Evolutionary conservation across 139 green algal genomes (phyloP).

Genomic region (Micractinium sp.): DNA sequence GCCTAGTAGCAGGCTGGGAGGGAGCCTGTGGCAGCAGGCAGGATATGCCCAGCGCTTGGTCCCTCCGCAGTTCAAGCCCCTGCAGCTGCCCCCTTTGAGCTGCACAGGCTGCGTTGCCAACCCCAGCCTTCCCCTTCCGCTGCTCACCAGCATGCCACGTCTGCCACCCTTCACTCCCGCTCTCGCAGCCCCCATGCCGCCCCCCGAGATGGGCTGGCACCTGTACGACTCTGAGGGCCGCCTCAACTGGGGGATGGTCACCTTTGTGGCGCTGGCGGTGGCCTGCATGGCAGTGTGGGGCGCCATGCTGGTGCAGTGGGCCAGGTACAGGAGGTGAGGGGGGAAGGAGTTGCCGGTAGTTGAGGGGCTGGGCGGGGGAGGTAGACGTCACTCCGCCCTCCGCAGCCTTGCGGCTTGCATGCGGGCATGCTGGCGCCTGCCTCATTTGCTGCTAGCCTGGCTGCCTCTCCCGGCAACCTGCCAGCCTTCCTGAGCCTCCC

Average conservation of each 20-base stretch:
- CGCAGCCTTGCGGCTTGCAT: not conserved
- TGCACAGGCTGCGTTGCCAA: too few species aligned
- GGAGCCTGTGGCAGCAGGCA: not conserved
- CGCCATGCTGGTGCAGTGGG: slow-evolving; percentile 17
- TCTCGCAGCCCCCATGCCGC: not conserved
- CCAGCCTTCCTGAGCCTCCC: not conserved
- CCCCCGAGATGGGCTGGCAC: slow-evolving; percentile 22
- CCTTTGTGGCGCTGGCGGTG: slow-evolving; percentile 29
- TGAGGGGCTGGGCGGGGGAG: not conserved
- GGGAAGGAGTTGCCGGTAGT: not conserved
- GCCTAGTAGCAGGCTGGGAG: too few species aligned
- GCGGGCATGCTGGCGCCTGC: not conserved
- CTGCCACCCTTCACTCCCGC: not conserved
- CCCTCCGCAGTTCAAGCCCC: not conserved
- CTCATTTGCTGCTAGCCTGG: not conserved
- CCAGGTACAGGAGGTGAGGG: not conserved
- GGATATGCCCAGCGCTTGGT: too few species aligned
- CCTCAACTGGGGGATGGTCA: slow-evolving; percentile 34
- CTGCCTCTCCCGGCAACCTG: not conserved
- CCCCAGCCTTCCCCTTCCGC: not conserved
- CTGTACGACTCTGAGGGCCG: not conserved
- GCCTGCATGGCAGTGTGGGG: slow-evolving; percentile 32
- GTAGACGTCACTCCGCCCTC: not conserved
- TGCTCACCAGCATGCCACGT: not conserved
- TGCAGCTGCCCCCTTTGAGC: too few species aligned